Conservation (phyloP, 2,329 filamentous ascomycete genomes). For the Aureobasidium lini region DNA sequence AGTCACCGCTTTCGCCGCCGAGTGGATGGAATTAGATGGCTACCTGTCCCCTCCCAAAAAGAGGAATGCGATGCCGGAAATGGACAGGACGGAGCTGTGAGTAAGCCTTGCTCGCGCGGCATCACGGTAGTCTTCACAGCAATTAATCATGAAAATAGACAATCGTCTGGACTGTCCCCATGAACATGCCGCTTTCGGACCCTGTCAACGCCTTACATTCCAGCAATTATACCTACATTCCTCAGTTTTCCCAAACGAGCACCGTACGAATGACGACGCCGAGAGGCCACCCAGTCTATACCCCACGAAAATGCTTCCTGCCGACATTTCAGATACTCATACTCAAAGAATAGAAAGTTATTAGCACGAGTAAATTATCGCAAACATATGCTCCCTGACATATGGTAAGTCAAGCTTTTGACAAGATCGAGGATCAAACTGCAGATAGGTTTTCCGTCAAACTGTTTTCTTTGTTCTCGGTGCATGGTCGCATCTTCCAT, state of each 20-base stretch:
- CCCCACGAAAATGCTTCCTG: not conserved
- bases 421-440: too few species aligned
- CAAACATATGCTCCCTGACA: too few species aligned
- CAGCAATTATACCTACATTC: not conserved
- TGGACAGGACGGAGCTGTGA: constrained; percentile 15
- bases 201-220: not conserved
- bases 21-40: constrained; percentile 82
- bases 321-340: not conserved
- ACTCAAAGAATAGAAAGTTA: too few species aligned
- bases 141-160: constrained; percentile 8
- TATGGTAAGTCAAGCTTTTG: not conserved
- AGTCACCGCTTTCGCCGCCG: constrained; percentile 73
- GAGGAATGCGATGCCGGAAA: not conserved
- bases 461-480: not conserved
- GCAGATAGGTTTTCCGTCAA: not conserved
- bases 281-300: not conserved
- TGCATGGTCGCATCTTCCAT: not conserved
- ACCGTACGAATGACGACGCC: not conserved
- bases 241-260: not conserved
- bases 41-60: constrained; percentile 30
- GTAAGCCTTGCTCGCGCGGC: constrained; percentile 11
- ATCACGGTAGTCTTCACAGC: not conserved
- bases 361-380: too few species aligned
- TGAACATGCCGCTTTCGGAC: not conserved
- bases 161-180: not conserved